Percentiles rank a stretch among this genome's conserved stretches.
Conservation (phyloP, 345 rosid species). For the Viola odorata region DNA sequence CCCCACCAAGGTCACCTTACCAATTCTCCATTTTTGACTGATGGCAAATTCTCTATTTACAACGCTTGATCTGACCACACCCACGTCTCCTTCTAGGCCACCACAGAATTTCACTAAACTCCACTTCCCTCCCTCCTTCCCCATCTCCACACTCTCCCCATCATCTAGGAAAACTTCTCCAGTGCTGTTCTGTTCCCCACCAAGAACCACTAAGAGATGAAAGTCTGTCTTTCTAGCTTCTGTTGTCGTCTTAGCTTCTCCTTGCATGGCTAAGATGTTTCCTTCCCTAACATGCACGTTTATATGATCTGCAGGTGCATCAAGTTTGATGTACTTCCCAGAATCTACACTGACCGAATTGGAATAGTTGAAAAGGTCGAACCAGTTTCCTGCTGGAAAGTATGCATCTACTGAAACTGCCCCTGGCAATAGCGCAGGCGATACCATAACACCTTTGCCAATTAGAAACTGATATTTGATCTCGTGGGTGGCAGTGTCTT, state of each 20-base stretch:
- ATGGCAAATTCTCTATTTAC: slow-evolving; percentile 67
- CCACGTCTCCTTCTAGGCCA: slow-evolving; percentile 50
- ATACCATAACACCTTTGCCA: slow-evolving; percentile 78
- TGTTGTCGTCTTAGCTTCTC: slow-evolving; percentile 69
- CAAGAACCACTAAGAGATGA: slow-evolving; percentile 62
- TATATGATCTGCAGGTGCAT: slow-evolving; percentile 68
- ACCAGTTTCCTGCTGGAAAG: slow-evolving; percentile 93
- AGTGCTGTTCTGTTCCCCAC: slow-evolving; percentile 47
- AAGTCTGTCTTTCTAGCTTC: slow-evolving; percentile 86
- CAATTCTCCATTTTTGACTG: slow-evolving; percentile 63
- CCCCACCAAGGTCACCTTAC: slow-evolving; percentile 64
- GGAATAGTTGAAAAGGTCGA: slow-evolving; percentile 65
- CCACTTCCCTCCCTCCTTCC: slow-evolving; percentile 60
- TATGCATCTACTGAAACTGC: slow-evolving; percentile 60
- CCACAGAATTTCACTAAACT: slow-evolving; percentile 55
- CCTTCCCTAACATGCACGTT: slow-evolving; percentile 80
- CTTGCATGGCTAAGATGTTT: slow-evolving; percentile 84
- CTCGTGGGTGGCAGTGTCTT: slow-evolving; percentile 51
- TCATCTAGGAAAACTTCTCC: slow-evolving; percentile 71
- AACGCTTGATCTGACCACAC: slow-evolving; percentile 85
- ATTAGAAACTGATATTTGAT: slow-evolving; percentile 85
- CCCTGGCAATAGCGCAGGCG: slow-evolving; percentile 85
- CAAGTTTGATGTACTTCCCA: slow-evolving; percentile 52
- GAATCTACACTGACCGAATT: slow-evolving; percentile 41
- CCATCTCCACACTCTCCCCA: slow-evolving; percentile 90